Evolutionary conservation across 176 grass and related monocot genomes (phyloP).

Genomic region (Oryza coarctata): DNA sequence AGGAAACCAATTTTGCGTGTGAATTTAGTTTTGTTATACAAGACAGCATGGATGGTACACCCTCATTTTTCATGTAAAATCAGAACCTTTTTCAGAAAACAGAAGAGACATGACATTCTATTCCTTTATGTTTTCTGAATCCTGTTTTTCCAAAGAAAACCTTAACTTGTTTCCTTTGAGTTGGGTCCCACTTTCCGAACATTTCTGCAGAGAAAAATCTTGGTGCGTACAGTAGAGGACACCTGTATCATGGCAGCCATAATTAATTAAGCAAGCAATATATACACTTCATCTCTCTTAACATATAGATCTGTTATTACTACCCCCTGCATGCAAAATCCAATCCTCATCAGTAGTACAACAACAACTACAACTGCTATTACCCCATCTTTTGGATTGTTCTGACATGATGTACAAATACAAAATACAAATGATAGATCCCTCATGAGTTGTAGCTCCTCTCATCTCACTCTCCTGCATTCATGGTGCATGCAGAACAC

Average conservation of each 20-base stretch:
- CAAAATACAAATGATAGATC: not conserved
- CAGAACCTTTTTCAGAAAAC: not conserved
- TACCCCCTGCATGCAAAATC: slow-evolving; percentile 25
- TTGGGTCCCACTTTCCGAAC: not conserved
- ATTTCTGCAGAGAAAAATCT: slow-evolving; percentile 12
- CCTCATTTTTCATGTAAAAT: not conserved
- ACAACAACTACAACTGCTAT: not conserved
- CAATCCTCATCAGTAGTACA: not conserved
- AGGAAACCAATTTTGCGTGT: not conserved
- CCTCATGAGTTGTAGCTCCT: not conserved
- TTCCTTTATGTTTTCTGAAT: no score
- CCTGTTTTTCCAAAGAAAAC: no score
- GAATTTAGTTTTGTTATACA: not conserved
- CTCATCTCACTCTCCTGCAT: slow-evolving; percentile 25
- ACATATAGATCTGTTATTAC: not conserved
- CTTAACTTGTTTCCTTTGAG: not conserved
- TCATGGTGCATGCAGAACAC: not conserved
- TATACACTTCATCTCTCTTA: not conserved
- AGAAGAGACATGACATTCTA: no score
- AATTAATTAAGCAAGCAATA: not conserved
- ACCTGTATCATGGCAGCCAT: not conserved
- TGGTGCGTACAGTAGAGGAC: slow-evolving; percentile 23
- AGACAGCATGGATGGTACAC: not conserved
- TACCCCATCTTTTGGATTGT: not conserved
- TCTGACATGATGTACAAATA: not conserved